These are phyloP conservation scores for Rhipidocladum racemiflorum DNA, from an alignment of 176 grass and related monocot genomes.

Conservation along the genomic window DNA sequence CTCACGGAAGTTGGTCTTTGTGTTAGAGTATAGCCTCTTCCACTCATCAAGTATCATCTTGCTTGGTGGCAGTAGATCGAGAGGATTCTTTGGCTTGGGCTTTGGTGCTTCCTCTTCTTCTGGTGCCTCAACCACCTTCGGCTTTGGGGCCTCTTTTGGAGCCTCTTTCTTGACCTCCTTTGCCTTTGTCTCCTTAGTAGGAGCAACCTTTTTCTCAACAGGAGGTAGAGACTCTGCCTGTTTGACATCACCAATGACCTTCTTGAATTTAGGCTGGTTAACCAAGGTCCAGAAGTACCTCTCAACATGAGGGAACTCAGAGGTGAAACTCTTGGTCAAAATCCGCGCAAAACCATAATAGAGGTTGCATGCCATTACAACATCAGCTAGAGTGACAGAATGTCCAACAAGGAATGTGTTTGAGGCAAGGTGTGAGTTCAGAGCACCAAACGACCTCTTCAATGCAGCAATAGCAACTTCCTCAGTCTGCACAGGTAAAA, in stretches of 20 bases:
- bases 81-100: slow-evolving; percentile 82
- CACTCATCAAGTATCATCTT: slow-evolving; percentile 97
- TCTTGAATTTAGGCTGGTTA: slow-evolving; percentile 77
- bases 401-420: slow-evolving; percentile 78
- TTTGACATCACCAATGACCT: slow-evolving; percentile 61
- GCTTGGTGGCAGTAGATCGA: slow-evolving; percentile 88
- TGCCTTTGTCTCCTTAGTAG: slow-evolving; percentile 55
- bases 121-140: slow-evolving; percentile 44
- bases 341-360: slow-evolving; percentile 44
- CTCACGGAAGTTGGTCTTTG: slow-evolving; percentile 94
- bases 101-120: slow-evolving; percentile 93
- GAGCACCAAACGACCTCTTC: slow-evolving; percentile 59
- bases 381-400: slow-evolving; percentile 71
- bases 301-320: slow-evolving; percentile 84
- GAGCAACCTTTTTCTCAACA: slow-evolving; percentile 45
- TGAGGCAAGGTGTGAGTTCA: slow-evolving; percentile 68
- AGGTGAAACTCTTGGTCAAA: slow-evolving; percentile 74
- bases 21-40: slow-evolving; percentile 98
- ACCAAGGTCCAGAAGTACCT: slow-evolving; percentile 86
- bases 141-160: slow-evolving; percentile 60
- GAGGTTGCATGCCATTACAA: slow-evolving; percentile 73
- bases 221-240: slow-evolving; percentile 59
- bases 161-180: slow-evolving; percentile 73
- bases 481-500: slow-evolving; percentile 48
- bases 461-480: slow-evolving; percentile 60